Conservation (phyloP, 2,329 filamentous ascomycete genomes). For the Cordyceps sp. region DNA sequence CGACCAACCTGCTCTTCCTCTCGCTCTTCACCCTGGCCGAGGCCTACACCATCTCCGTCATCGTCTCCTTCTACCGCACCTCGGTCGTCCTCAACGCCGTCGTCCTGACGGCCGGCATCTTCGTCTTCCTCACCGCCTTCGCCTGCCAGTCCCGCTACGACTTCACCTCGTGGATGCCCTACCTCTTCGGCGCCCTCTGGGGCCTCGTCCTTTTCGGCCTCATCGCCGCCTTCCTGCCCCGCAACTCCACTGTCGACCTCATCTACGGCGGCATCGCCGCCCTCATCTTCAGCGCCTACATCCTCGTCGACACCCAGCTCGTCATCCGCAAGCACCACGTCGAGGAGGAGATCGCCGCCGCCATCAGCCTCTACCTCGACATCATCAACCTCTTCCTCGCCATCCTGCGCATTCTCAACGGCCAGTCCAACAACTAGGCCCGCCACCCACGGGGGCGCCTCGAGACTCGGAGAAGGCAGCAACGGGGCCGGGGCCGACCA, state of each 20-base stretch:
- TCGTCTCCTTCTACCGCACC: constrained; percentile 79
- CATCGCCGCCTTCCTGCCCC: constrained; percentile 78
- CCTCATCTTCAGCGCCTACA: constrained; percentile 85
- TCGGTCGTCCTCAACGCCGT: constrained; percentile 80
- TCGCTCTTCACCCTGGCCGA: constrained; percentile 79
- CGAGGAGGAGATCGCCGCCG: constrained; percentile 92
- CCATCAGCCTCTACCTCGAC: constrained; percentile 89
- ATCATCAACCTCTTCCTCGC: constrained; percentile 94
- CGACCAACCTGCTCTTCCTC: constrained; percentile 87
- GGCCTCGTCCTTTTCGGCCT: constrained; percentile 83
- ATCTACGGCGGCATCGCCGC: constrained; percentile 70
- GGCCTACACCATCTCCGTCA: constrained; percentile 83
- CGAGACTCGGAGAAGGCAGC: too few species aligned
- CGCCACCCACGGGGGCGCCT: neutral
- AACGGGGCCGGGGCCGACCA: too few species aligned
- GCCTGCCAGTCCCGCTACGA: constrained; percentile 97
- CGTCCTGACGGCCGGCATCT: constrained; percentile 71
- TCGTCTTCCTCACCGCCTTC: constrained; percentile 67
- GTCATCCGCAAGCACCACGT: constrained; percentile 93
- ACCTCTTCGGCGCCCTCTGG: constrained; percentile 84
- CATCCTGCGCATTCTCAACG: constrained; percentile 91
- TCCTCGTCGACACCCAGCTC: constrained; percentile 90
- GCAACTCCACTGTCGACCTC: constrained; percentile 66
- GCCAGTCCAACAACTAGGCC: constrained; percentile 70
- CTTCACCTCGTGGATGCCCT: constrained; percentile 94